These are phyloP conservation scores for Polychaeton citri DNA, from an alignment of 2,329 filamentous ascomycete species.

Conservation along the genomic window DNA sequence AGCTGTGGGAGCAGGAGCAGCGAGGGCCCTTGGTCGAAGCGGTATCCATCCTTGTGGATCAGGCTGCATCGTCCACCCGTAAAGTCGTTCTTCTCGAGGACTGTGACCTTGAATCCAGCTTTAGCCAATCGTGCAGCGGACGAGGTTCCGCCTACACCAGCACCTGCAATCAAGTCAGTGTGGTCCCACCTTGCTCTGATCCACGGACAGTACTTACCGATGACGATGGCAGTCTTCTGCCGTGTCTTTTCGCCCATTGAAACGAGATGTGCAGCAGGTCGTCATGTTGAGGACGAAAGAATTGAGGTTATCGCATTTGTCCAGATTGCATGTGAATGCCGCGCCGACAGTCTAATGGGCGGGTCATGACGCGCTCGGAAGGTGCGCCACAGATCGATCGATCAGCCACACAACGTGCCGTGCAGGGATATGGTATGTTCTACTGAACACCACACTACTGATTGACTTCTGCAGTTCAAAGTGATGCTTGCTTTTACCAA, in stretches of 20 bases:
- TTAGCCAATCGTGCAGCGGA: constrained; percentile 56
- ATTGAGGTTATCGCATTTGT: too few species aligned
- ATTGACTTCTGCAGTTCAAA: too few species aligned
- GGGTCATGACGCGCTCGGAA: too few species aligned
- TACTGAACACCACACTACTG: too few species aligned
- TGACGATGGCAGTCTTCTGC: constrained; percentile 38
- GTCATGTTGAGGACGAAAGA: too few species aligned
- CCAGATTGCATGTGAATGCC: too few species aligned
- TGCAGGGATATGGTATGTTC: too few species aligned
- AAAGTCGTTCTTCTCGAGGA: constrained; percentile 65
- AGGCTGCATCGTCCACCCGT: constrained; percentile 60
- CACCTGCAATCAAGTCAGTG: constrained; percentile 32
- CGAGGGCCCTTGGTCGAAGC: constrained; percentile 67
- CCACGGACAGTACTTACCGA: constrained; percentile 28
- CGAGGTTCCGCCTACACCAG: constrained; percentile 59
- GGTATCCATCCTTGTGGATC: constrained; percentile 45
- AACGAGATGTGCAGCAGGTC: too few species aligned
- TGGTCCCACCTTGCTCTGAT: neutral
- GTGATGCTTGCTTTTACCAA: too few species aligned
- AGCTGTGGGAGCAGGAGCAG: constrained; percentile 58
- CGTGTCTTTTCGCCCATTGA: constrained; percentile 4
- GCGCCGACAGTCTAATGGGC: too few species aligned
- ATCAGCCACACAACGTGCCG: too few species aligned
- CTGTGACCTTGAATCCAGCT: constrained; percentile 57
- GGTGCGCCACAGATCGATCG: too few species aligned